These are phyloP conservation scores for Gynandropsis gynandra DNA, from an alignment of 345 rosid species.

Conservation along the genomic window DNA sequence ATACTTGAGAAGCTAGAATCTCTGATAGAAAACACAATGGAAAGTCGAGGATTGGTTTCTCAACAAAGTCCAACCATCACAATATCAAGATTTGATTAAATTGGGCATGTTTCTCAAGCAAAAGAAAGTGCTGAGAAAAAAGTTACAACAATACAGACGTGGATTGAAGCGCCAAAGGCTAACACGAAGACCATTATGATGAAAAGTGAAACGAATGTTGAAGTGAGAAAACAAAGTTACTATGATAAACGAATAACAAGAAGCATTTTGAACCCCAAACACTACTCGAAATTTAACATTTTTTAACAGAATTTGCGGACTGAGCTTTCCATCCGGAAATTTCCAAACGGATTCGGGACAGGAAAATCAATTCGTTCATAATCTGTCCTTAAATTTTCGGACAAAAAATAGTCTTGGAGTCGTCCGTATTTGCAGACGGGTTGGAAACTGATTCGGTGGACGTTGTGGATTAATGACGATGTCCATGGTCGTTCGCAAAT, in stretches of 20 bases:
- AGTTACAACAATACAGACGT: slow-evolving; percentile 86
- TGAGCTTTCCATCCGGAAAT: no score
- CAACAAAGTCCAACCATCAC: slow-evolving; percentile 36
- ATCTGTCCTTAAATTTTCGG: no score
- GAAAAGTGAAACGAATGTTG: slow-evolving; percentile 47
- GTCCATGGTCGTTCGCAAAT: no score
- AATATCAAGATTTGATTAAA: slow-evolving; percentile 70
- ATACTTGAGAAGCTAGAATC: slow-evolving; percentile 51
- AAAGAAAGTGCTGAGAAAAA: slow-evolving; percentile 81
- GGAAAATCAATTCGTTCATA: no score
- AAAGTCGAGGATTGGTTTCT: slow-evolving; percentile 41
- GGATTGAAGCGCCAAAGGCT: slow-evolving; percentile 75
- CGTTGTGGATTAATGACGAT: no score
- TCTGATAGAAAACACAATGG: slow-evolving; percentile 38
- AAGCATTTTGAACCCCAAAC: slow-evolving; percentile 31
- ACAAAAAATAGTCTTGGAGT: no score
- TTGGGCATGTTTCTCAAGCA: slow-evolving; percentile 50
- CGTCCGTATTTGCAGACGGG: no score
- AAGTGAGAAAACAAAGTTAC: slow-evolving; percentile 36
- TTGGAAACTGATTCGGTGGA: no score
- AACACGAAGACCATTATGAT: slow-evolving; percentile 62
- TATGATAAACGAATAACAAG: slow-evolving; percentile 48
- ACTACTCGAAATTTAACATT: no score
- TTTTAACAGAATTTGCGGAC: no score
- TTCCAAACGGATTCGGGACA: no score